phyloP scores from a whole-genome alignment of 1,284 basidiomycete species.

The Heterobasidion annosum region DNA sequence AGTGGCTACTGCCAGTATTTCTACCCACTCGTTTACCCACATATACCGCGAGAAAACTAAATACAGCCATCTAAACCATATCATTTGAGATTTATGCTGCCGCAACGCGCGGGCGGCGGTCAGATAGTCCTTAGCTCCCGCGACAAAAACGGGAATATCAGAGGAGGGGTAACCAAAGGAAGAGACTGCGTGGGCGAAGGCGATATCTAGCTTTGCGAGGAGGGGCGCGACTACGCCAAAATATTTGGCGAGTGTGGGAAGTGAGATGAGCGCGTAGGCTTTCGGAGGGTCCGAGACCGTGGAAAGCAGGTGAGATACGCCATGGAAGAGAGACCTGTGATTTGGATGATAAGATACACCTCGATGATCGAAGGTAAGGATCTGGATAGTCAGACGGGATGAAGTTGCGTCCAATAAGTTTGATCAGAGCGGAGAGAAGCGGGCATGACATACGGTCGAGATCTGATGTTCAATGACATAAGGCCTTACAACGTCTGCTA shows the following conservation, averaged over 20 bases:
- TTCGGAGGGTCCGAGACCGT: conserved; percentile 22
- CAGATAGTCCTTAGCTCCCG: conserved; percentile 47
- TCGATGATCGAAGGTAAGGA: conserved; percentile 82
- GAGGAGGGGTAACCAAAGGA: conserved; percentile 3
- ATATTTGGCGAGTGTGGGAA: conserved; percentile 54
- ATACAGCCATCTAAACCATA: conserved; percentile 89
- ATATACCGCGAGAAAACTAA: conserved; percentile 81
- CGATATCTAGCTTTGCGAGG: conserved; percentile 34
- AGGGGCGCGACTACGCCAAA: conserved; percentile 38
- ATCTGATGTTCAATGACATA: conserved; percentile 57
- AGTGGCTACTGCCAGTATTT: conserved; percentile 10
- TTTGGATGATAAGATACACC: conserved; percentile 90
- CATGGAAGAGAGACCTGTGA: conserved; percentile 69
- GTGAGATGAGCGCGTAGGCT: conserved; percentile 54
- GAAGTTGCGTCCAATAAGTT: not conserved
- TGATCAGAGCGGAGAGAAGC: not conserved
- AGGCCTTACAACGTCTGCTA: conserved; percentile 52
- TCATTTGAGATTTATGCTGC: conserved; percentile 69
- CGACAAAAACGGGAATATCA: conserved; percentile 36
- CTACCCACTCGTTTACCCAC: conserved; percentile 83
- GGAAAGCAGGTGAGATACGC: conserved; percentile 34
- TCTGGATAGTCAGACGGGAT: conserved; percentile 31
- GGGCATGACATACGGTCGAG: conserved; percentile 50
- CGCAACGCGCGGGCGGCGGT: conserved; percentile 63
- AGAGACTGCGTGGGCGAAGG: conserved; percentile 13